These are phyloP conservation scores for Annona cherimola DNA, from an alignment of 164 flowering plant genomes.

Conservation along the genomic window DNA sequence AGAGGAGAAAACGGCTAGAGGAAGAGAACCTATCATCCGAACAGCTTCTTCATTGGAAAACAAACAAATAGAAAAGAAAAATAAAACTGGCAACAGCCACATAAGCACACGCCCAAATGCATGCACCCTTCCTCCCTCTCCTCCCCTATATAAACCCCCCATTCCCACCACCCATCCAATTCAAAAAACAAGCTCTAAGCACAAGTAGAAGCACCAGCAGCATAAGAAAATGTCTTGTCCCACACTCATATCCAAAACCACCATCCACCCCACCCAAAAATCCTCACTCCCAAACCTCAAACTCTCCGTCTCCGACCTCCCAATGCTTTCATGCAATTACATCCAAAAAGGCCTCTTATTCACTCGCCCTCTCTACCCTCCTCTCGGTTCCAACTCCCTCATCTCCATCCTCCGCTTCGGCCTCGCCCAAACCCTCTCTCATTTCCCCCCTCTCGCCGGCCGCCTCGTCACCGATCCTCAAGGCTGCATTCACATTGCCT, in stretches of 20 bases:
- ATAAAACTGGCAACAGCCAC: neutral
- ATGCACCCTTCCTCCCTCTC: neutral
- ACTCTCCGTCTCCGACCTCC: constrained; percentile 81
- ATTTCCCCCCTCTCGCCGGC: constrained; percentile 82
- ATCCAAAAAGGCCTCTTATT: constrained; percentile 79
- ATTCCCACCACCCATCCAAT: neutral
- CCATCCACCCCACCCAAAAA: constrained; percentile 31
- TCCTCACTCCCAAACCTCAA: constrained; percentile 30
- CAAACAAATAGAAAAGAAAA: too few relatives aligned
- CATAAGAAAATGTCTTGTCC: constrained; percentile 19
- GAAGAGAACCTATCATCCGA: too few relatives aligned
- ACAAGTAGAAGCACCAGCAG: neutral
- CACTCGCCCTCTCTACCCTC: constrained; percentile 33
- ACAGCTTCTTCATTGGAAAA: too few relatives aligned
- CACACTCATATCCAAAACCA: constrained; percentile 45
- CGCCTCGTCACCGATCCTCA: constrained; percentile 45
- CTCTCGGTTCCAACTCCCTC: constrained; percentile 27
- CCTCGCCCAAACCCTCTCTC: constrained; percentile 54
- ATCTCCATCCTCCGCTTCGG: constrained; percentile 37
- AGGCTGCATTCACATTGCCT: constrained; percentile 51
- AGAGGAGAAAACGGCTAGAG: too few relatives aligned
- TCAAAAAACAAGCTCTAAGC: neutral
- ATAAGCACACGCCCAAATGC: neutral
- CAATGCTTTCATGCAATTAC: constrained; percentile 92
- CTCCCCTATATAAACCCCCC: neutral